These are phyloP conservation scores for Apiospora marii DNA, from an alignment of 2,329 filamentous ascomycete genomes.

Conservation along the genomic window DNA sequence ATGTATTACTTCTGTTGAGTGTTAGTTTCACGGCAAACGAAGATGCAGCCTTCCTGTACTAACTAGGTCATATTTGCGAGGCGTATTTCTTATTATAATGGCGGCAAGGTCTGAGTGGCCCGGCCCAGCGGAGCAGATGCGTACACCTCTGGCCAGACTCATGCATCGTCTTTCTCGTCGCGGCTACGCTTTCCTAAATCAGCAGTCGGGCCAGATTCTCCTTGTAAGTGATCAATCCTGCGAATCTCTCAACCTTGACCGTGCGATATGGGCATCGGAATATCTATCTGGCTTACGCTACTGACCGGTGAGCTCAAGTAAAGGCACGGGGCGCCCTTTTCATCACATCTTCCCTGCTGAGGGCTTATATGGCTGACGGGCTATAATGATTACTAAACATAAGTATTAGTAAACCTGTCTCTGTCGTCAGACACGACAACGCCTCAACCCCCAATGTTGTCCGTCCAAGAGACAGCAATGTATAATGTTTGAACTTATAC, in stretches of 20 bases:
- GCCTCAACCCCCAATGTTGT: background rate
- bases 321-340: background rate
- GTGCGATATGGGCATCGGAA: background rate
- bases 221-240: background rate
- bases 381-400: background rate
- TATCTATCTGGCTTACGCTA: background rate
- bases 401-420: background rate
- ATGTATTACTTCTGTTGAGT: background rate
- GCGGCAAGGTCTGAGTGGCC: background rate
- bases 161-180: background rate
- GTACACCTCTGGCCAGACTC: background rate
- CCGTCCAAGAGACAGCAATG: background rate
- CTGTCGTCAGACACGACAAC: background rate
- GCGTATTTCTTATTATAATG: background rate
- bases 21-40: background rate
- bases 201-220: background rate
- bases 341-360: background rate
- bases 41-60: background rate
- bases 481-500: background rate
- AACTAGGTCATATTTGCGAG: background rate
- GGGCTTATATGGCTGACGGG: background rate
- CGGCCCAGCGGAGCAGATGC: background rate
- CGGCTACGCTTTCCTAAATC: background rate
- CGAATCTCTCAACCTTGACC: background rate
- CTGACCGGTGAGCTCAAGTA: background rate